Conservation (phyloP, 345 rosid species). For the Cardamine chenopodiifolia region DNA sequence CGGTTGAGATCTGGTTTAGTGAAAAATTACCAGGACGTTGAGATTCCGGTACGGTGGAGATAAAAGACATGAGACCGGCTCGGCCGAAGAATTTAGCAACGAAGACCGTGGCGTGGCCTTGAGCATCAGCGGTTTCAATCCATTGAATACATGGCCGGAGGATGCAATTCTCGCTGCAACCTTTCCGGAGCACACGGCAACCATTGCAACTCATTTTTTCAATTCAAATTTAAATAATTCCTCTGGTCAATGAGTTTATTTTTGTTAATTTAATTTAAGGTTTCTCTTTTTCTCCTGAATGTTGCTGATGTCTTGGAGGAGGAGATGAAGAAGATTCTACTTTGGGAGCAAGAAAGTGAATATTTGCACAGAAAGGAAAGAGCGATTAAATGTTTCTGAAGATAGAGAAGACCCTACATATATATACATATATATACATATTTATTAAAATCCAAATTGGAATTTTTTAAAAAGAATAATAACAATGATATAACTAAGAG, state of each 20-base stretch:
- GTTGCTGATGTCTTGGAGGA: slow-evolving; percentile 26
- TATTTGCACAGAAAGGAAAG: background rate
- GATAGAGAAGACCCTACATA: slow-evolving; percentile 22
- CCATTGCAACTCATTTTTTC: slow-evolving; percentile 93
- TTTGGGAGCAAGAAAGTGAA: slow-evolving; percentile 41
- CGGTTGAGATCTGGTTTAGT: slow-evolving; percentile 14
- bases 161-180: slow-evolving; percentile 92
- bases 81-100: slow-evolving; percentile 99
- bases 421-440: slow-evolving; percentile 9
- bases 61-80: slow-evolving; percentile 96
- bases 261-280: too few species aligned
- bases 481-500: slow-evolving; percentile 13
- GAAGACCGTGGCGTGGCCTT: slow-evolving; percentile 96
- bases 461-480: background rate
- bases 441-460: slow-evolving; percentile 26
- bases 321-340: slow-evolving; percentile 29
- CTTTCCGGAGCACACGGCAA: slow-evolving; percentile 91
- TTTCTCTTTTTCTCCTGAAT: background rate
- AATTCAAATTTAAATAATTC: background rate
- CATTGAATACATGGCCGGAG: slow-evolving; percentile 87
- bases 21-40: slow-evolving; percentile 75
- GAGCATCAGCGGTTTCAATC: slow-evolving; percentile 89
- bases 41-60: slow-evolving; percentile 84
- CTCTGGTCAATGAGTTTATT: background rate
- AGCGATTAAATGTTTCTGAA: slow-evolving; percentile 23